Percentiles rank a stretch among this genome's conserved stretches.
phyloP scores from a whole-genome alignment of 2,329 filamentous ascomycete genomes.

The Ophiostoma piceae region DNA sequence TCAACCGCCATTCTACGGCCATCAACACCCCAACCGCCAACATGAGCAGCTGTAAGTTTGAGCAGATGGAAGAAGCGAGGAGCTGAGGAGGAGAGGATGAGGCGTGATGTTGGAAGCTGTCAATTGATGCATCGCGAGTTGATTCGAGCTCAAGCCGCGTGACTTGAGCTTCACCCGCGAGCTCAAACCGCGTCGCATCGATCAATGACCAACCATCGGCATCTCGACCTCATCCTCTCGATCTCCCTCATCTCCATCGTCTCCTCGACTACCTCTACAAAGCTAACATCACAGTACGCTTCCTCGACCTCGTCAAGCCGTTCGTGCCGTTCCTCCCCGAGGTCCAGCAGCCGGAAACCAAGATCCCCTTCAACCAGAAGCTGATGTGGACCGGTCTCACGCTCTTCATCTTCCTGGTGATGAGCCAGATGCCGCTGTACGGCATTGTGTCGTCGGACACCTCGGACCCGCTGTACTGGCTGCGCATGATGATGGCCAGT shows the following conservation, averaged over 20 bases:
- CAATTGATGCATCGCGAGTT: background rate
- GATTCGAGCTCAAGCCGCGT: too few species aligned
- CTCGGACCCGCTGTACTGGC: conserved; percentile 98
- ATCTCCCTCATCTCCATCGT: background rate
- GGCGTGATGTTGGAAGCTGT: background rate
- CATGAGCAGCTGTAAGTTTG: conserved; percentile 38
- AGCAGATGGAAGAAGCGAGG: too few species aligned
- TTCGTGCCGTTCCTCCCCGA: conserved; percentile 99
- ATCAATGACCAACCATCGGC: background rate
- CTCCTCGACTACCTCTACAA: too few species aligned
- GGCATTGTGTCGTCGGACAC: conserved; percentile 98
- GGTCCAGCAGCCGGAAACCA: conserved; percentile 97
- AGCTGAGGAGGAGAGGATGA: background rate
- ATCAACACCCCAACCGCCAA: conserved; percentile 27
- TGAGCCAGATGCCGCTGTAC: conserved; percentile 99
- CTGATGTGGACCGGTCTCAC: conserved; percentile 93
- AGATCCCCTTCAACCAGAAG: conserved; percentile 98
- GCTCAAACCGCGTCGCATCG: background rate
- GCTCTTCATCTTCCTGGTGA: conserved; percentile 97
- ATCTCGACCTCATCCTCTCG: background rate
- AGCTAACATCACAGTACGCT: conserved; percentile 64
- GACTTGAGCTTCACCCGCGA: too few species aligned
- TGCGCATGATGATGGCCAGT: conserved; percentile 99
- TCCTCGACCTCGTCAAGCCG: conserved; percentile 99
- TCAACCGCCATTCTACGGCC: conserved; percentile 16